Evolutionary conservation across 768 basidiomycete species (phyloP).

Genomic region (Suillus hirtellus): DNA sequence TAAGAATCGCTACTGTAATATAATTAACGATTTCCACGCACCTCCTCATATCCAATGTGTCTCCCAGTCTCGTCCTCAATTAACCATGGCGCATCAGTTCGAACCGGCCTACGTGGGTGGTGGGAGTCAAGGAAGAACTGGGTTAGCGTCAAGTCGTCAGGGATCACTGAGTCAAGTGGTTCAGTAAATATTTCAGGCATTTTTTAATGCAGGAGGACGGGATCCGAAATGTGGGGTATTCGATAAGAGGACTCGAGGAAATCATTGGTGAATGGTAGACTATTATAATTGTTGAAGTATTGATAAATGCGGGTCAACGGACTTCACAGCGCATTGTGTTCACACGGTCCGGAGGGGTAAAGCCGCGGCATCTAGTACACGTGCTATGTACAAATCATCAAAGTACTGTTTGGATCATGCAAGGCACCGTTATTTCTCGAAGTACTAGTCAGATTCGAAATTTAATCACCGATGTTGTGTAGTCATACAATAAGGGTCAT

Average conservation of each 20-base stretch:
- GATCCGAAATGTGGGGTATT: not conserved
- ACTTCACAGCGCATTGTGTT: not conserved
- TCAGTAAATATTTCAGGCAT: conserved; percentile 31
- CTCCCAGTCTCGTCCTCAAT: conserved; percentile 60
- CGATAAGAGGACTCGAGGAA: not conserved
- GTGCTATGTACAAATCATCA: not conserved
- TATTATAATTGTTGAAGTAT: not conserved
- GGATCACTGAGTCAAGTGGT: conserved; percentile 42
- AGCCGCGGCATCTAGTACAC: not conserved
- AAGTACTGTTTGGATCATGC: too few species aligned
- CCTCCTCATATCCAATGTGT: conserved; percentile 48
- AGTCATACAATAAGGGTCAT: too few species aligned
- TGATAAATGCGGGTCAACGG: not conserved
- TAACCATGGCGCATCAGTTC: conserved; percentile 52
- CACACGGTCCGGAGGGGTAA: not conserved
- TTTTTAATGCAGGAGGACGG: not conserved
- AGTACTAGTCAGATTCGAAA: not conserved
- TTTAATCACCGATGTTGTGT: not conserved
- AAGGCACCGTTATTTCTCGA: not conserved
- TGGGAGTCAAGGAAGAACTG: conserved; percentile 61
- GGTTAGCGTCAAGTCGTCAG: conserved; percentile 62
- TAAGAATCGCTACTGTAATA: not conserved
- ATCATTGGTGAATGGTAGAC: not conserved
- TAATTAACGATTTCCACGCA: conserved; percentile 23
- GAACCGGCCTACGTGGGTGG: conserved; percentile 44